These are phyloP conservation scores for Pneumocystis jirovecii DNA, from an alignment of 1,139 yeast genomes.

Conservation along the genomic window DNA sequence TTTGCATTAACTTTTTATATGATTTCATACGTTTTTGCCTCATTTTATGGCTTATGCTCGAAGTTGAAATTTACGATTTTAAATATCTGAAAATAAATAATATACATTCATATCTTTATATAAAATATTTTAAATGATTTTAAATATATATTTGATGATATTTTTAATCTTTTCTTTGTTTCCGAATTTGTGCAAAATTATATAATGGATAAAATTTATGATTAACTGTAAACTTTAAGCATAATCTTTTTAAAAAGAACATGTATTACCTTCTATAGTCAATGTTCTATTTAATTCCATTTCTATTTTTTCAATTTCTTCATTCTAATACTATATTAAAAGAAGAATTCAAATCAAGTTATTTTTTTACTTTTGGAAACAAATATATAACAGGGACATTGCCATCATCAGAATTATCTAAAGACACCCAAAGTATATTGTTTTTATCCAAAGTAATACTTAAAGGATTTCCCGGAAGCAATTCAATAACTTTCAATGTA, in stretches of 20 bases:
- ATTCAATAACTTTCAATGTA: neutral
- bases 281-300: neutral
- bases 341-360: neutral
- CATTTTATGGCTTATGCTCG: slow-evolving; percentile 32
- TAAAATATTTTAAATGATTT: neutral
- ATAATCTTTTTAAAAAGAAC: neutral
- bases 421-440: neutral
- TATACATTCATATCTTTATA: neutral
- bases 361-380: neutral
- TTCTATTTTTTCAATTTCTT: neutral
- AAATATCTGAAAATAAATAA: neutral
- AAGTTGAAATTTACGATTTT: neutral
- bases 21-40: slow-evolving; percentile 92
- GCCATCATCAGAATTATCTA: neutral
- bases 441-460: neutral
- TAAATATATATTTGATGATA: neutral
- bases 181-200: neutral
- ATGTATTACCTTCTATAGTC: neutral
- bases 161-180: neutral
- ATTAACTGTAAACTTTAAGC: neutral
- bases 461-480: neutral
- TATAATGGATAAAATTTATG: neutral
- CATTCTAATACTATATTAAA: neutral
- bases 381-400: neutral
- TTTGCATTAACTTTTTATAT: slow-evolving; percentile 81